Evolutionary conservation across 257 asterid genomes (phyloP), one percentile per base, ranked within the genome.

Genomic region (Solanum raphanifolium): DNA sequence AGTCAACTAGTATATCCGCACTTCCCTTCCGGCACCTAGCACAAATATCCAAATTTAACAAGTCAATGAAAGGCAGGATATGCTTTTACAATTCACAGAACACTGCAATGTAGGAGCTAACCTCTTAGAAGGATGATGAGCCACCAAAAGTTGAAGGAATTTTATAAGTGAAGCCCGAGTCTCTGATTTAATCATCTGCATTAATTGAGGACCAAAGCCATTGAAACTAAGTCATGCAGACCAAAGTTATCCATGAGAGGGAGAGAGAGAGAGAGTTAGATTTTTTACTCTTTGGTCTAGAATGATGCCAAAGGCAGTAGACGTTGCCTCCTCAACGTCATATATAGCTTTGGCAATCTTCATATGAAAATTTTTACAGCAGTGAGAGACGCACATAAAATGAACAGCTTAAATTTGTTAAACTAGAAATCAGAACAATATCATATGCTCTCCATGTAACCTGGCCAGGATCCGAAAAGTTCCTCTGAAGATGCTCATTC

Each of bases 81-180:
- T 82, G 43, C 66, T 29, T 79, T 48, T 48, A 48, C 69, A 31
- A 48, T 10, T 48, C 69, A 48, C 11, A 48, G 36, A 48, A 48
- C 69, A 29, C 69, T 0, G 86, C 68, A 66, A 38, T 18, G 66
- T 18, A 16, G 68, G 36, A 83, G 87, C 88, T 83, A 89, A 95
- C 99, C 98, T 93, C 92, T 94, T 93, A 55, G 99, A 95, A 25
- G 99, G 99, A 91, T 97, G 99, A 93, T 97, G 99, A 86, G 93
- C 94, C 89, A 93, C 98, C 91, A 96, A 91, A 92, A 97, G 96
- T 88, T 97, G 99, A 88, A 97, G 91, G 91, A 97, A 96, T 87
- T 91, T 93, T 79, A 93, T 87, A 82, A 97, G 93, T 8, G 98
- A 91, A 48, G 94, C 94, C 79, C 89, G 92, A 89, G 95, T 95